Base-by-base conservation (phyloP, 2,329 filamentous ascomycete species). In the Falciphora oryzae region DNA sequence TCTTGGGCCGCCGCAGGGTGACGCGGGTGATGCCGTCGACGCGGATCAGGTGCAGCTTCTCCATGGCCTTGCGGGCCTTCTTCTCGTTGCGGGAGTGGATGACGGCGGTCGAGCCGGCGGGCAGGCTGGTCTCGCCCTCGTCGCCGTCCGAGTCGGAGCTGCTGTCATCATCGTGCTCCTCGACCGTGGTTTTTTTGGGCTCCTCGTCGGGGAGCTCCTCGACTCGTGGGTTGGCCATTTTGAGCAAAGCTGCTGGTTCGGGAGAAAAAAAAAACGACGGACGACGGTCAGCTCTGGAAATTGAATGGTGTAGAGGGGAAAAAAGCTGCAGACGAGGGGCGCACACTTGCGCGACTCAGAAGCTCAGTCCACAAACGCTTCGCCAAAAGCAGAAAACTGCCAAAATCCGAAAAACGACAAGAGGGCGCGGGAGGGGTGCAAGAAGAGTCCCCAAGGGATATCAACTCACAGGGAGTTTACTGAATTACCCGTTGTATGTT, bases 31-130 rank as follows among this genome's bases (percentile, higher is more conserved):
- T 99, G 78, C 95, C 96, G 75, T 91, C 90, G 72, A 99, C 90
- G 76, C 94, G 93, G 86, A 92, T 95, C 78, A 99, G 85, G 78
- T 96, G 93, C 77, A 98, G 89, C 89, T 99, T 99, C 80, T 93
- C 91, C 78, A 99, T 96, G 76, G 93, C 93, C 88, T 99, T 99
- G 83, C 95, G 90, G 74, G 95, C 96, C 89, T 99, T 99, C 91
- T 99, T 99, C 90, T 99, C 95, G 84, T 98, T 98, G 81, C 95
- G 93, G 77, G 92, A 97, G 87, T 98, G 94, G 76, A 99, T 89
- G 74, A 95, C 88, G 76, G 94, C 90, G 70, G 90, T 88, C 75
- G 93, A 91, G 76, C 94, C 95, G 71, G 91, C 89, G 77, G 94
- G 92, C 71, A 86, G 78, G 72, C 77, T 79, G 69, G 78, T 76